Conservation (phyloP, 2,329 filamentous ascomycete genomes). For the Epichloe hybrida region DNA sequence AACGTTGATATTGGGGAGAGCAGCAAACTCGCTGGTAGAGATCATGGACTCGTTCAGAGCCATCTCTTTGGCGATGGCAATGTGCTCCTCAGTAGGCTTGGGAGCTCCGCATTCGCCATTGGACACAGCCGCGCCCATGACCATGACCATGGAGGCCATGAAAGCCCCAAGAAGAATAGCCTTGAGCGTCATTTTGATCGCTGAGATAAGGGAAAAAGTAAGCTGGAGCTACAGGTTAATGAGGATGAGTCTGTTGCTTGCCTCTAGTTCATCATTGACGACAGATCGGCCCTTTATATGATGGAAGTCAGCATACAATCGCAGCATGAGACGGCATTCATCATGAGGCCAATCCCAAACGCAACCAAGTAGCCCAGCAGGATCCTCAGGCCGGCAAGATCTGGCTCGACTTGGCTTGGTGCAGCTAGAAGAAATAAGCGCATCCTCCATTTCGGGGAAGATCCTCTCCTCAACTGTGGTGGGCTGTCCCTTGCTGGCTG, state of each 20-base stretch:
- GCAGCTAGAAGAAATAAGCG: background rate
- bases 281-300: background rate
- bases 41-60: background rate
- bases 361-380: background rate
- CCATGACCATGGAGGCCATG: background rate
- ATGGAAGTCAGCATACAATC: background rate
- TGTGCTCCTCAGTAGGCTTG: background rate
- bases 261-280: background rate
- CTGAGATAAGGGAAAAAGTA: background rate
- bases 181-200: background rate
- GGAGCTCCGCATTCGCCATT: slow-evolving; percentile 1
- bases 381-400: background rate
- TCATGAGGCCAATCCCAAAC: background rate
- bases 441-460: background rate
- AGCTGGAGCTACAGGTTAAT: background rate
- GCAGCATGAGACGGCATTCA: background rate
- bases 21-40: background rate
- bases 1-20: rapidly evolving
- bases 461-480: background rate
- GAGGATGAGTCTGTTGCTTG: background rate
- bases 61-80: background rate
- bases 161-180: background rate
- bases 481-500: background rate
- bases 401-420: background rate
- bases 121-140: background rate